These are phyloP conservation scores for Nicotiana paniculata DNA, from an alignment of 257 asterid species.

Conservation along the genomic window DNA sequence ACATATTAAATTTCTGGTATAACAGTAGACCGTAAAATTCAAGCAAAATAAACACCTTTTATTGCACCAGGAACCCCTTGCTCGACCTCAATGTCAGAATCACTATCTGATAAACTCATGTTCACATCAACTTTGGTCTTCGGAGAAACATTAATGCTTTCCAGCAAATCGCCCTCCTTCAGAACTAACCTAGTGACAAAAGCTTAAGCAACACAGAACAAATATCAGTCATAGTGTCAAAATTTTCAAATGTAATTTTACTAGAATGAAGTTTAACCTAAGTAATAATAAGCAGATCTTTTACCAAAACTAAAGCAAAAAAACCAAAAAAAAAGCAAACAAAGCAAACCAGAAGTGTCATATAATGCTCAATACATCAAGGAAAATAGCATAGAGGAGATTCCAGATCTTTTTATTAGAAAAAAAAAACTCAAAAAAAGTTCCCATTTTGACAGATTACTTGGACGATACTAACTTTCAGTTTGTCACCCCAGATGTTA, in stretches of 20 bases:
- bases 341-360: not conserved
- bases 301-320: not conserved
- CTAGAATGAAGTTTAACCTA: not conserved
- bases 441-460: too few relatives aligned
- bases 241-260: not conserved
- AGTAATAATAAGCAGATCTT: not conserved
- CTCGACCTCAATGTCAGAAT: constrained; percentile 39
- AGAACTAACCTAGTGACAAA: constrained; percentile 46
- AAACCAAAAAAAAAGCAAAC: not conserved
- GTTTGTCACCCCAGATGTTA: too few relatives aligned
- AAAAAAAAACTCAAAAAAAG: too few relatives aligned
- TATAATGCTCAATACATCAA: not conserved
- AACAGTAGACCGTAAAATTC: not conserved
- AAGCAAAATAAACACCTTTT: not conserved
- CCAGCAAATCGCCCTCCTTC: constrained; percentile 29
- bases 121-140: constrained; percentile 51
- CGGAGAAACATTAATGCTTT: constrained; percentile 49
- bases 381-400: not conserved
- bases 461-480: too few relatives aligned
- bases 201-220: constrained; percentile 40
- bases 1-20: not conserved
- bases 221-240: not conserved
- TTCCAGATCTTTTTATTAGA: not conserved
- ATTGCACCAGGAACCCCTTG: constrained; percentile 24
- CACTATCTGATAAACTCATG: constrained; percentile 34